These are phyloP conservation scores for Gossypium aridum DNA, from an alignment of 441 rosid species.

Conservation along the genomic window DNA sequence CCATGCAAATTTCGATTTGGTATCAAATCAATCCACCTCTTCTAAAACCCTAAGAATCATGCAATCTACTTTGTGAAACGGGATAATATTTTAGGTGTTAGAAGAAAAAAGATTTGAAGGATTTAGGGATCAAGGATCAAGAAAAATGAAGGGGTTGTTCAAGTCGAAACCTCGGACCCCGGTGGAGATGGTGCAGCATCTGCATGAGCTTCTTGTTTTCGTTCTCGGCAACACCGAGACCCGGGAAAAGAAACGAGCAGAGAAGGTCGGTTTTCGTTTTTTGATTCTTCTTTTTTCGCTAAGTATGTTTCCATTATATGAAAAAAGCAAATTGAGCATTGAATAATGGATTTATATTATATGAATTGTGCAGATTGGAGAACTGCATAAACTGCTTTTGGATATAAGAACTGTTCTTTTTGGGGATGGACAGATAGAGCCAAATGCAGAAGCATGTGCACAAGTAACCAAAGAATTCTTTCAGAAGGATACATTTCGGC, in stretches of 20 bases:
- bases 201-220: slow-evolving; percentile 44
- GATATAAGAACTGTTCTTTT: slow-evolving; percentile 2
- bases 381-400: neutral
- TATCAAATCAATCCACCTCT: too few species aligned
- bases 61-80: too few species aligned
- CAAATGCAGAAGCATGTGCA: slow-evolving; percentile 2
- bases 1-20: too few species aligned
- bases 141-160: slow-evolving; percentile 53
- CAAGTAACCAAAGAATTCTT: neutral
- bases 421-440: slow-evolving; percentile 1
- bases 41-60: too few species aligned
- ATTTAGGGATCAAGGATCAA: neutral
- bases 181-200: slow-evolving; percentile 45
- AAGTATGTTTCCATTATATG: too few species aligned
- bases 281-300: neutral
- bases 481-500: slow-evolving; percentile 4
- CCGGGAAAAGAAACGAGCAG: slow-evolving; percentile 47
- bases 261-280: slow-evolving; percentile 23
- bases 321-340: neutral
- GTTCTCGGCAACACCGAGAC: slow-evolving; percentile 21
- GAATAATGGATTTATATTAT: neutral
- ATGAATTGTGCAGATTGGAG: neutral
- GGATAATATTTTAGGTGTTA: neutral
- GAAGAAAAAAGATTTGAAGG: neutral
- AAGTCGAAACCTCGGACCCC: slow-evolving; percentile 50